Conservation (phyloP, 257 asterid genomes). For the Nicotiana tabacum region DNA sequence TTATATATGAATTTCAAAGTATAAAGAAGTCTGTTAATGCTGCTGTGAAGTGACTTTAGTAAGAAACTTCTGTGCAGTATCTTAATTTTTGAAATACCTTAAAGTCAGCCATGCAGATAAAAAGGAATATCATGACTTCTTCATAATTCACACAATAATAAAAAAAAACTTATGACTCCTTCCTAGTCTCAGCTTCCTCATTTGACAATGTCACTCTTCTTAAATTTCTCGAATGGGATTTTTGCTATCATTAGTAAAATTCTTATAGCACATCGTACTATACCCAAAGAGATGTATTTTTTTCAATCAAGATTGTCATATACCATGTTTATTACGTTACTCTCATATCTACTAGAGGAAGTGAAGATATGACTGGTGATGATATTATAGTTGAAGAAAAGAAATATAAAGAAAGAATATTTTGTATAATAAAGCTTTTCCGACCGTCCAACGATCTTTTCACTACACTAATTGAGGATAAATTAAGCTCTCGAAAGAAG, state of each 20-base stretch:
- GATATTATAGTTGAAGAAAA: too few species aligned
- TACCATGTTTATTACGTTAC: background rate
- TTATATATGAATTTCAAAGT: background rate
- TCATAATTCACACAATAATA: background rate
- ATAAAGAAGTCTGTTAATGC: background rate
- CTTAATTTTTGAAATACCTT: background rate
- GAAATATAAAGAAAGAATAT: too few species aligned
- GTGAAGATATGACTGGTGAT: too few species aligned
- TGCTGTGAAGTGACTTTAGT: background rate
- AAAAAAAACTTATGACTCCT: background rate
- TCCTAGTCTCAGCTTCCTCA: too few species aligned
- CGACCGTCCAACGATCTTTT: too few species aligned
- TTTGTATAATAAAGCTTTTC: too few species aligned
- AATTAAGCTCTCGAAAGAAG: too few species aligned
- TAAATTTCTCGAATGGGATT: too few species aligned
- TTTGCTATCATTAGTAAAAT: background rate
- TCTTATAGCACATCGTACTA: background rate
- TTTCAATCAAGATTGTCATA: background rate
- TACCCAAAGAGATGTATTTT: background rate
- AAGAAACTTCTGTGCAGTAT: background rate
- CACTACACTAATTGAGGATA: too few species aligned
- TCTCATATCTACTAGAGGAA: background rate
- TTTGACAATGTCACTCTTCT: too few species aligned
- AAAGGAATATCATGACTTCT: background rate
- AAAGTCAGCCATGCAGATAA: conserved; percentile 2